These are phyloP conservation scores for Lactifluus piperatus DNA, from an alignment of 768 basidiomycete genomes.

Conservation along the genomic window DNA sequence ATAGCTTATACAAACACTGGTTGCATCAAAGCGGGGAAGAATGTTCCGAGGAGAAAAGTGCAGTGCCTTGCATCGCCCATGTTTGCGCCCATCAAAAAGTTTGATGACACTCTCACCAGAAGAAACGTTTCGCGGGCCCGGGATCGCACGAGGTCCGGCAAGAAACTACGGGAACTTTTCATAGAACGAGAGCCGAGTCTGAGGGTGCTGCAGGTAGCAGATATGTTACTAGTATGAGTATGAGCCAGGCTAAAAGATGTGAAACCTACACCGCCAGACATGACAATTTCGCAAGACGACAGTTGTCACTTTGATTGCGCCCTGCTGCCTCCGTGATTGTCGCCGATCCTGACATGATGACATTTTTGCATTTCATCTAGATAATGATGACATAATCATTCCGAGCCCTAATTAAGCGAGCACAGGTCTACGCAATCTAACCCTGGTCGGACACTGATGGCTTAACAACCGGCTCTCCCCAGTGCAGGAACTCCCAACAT, in stretches of 20 bases:
- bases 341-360: background rate
- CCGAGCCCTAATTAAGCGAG: too few relatives aligned
- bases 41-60: background rate
- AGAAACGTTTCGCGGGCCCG: too few relatives aligned
- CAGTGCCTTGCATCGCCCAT: background rate
- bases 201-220: background rate
- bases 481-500: constrained; percentile 78
- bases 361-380: too few relatives aligned
- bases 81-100: background rate
- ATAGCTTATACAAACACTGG: background rate
- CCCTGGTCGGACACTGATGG: background rate
- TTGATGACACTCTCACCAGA: background rate
- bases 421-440: too few relatives aligned
- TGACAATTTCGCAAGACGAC: background rate
- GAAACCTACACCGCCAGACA: background rate
- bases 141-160: background rate
- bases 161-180: background rate
- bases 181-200: background rate
- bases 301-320: constrained; percentile 5
- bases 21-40: background rate
- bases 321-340: background rate
- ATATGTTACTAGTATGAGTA: background rate
- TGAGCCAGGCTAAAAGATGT: background rate
- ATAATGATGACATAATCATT: constrained; percentile 4
- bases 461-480: constrained; percentile 37